Conservation (phyloP, 164 flowering plant genomes). For the Annona squamosa region DNA sequence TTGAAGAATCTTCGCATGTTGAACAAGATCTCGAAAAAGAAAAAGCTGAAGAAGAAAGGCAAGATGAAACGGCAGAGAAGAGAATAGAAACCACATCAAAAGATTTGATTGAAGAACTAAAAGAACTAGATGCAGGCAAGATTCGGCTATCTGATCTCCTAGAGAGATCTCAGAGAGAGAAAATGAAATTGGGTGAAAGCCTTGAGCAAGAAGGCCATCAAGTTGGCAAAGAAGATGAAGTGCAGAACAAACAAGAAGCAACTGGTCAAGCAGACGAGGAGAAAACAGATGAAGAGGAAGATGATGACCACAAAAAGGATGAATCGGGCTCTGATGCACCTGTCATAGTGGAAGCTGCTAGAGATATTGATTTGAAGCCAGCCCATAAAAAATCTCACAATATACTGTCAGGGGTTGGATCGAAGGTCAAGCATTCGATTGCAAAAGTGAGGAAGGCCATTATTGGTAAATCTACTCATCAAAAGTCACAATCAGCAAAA, state of each 20-base stretch:
- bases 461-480: slow-evolving; percentile 60
- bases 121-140: slow-evolving; percentile 8
- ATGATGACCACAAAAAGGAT: slow-evolving; percentile 26
- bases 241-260: slow-evolving; percentile 21
- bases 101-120: slow-evolving; percentile 11
- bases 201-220: slow-evolving; percentile 13
- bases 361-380: slow-evolving; percentile 41
- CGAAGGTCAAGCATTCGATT: slow-evolving; percentile 84
- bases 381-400: slow-evolving; percentile 61
- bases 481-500: slow-evolving; percentile 44
- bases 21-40: slow-evolving; percentile 15
- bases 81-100: slow-evolving; percentile 2
- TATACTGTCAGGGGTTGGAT: slow-evolving; percentile 75
- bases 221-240: slow-evolving; percentile 12
- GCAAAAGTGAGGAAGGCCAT: slow-evolving; percentile 85
- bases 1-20: slow-evolving; percentile 13
- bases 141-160: slow-evolving; percentile 21
- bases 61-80: background rate
- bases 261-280: slow-evolving; percentile 22
- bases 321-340: slow-evolving; percentile 42
- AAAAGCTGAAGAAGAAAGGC: slow-evolving; percentile 15
- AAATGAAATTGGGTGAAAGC: slow-evolving; percentile 10
- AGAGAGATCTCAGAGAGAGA: slow-evolving; percentile 25
- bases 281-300: slow-evolving; percentile 33
- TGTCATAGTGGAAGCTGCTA: slow-evolving; percentile 51